Conservation (phyloP, 106 monocot genomes). For the Agapanthus africanus region DNA sequence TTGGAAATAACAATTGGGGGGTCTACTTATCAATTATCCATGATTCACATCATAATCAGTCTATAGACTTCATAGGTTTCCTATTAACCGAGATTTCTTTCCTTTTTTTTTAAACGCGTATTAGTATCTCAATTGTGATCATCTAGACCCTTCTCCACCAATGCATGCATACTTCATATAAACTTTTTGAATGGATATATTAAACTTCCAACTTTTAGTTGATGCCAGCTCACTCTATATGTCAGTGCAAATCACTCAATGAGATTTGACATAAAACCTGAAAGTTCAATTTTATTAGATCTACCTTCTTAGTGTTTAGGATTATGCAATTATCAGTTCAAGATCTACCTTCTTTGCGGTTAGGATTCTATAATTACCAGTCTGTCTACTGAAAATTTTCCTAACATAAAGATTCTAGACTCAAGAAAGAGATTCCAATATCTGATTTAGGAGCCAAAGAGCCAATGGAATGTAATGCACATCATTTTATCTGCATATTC, state of each 20-base stretch:
- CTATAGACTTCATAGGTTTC: too few species aligned
- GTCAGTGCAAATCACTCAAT: background rate
- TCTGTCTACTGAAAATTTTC: background rate
- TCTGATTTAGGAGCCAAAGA: background rate
- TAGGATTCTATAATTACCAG: too few species aligned
- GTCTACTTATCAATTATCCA: too few species aligned
- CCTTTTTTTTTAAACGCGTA: background rate
- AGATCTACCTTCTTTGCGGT: too few species aligned
- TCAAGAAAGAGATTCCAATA: background rate
- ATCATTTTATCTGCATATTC: too few species aligned
- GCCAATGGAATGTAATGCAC: too few species aligned
- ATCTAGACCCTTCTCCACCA: background rate
- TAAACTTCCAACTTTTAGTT: background rate
- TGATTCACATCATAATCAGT: too few species aligned
- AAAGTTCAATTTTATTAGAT: background rate
- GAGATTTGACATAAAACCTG: background rate
- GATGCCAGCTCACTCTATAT: too few species aligned
- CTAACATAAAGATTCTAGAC: background rate
- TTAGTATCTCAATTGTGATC: background rate
- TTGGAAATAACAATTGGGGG: too few species aligned
- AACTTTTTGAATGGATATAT: background rate
- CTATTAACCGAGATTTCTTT: background rate
- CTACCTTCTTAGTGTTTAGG: too few species aligned
- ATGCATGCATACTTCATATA: background rate
- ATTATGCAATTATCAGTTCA: too few species aligned